Evolutionary conservation across 176 grass and related monocot genomes (phyloP).

Genomic region (Luzula sylvatica): DNA sequence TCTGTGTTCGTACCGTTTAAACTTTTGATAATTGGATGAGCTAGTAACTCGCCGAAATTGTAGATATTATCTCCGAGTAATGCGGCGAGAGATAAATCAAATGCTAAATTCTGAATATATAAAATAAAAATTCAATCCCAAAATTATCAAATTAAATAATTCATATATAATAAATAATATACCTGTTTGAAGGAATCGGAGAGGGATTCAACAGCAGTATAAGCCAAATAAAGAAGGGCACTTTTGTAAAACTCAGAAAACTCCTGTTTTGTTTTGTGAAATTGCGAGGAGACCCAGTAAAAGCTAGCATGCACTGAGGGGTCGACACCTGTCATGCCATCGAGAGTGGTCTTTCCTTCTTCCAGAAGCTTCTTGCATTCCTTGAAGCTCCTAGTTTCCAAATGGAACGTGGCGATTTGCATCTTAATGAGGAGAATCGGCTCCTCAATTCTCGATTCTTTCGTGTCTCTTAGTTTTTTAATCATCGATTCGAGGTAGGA

Average conservation of each 20-base stretch:
- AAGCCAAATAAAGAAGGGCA: constrained; percentile 86
- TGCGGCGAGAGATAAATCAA: constrained; percentile 81
- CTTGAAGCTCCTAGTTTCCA: constrained; percentile 64
- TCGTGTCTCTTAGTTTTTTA: constrained; percentile 54
- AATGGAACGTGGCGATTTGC: constrained; percentile 73
- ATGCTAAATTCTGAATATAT: constrained; percentile 59
- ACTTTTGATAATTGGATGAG: constrained; percentile 95
- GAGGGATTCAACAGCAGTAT: constrained; percentile 72
- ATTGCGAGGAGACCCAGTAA: constrained; percentile 86
- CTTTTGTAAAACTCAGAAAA: constrained; percentile 88
- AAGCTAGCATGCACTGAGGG: constrained; percentile 70
- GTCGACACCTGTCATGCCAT: constrained; percentile 87
- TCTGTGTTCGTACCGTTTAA: constrained; percentile 78
- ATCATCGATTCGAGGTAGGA: constrained; percentile 62
- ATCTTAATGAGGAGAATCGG: constrained; percentile 77
- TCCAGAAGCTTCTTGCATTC: constrained; percentile 85
- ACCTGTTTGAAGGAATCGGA: constrained; percentile 81
- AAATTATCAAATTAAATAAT: too few species aligned
- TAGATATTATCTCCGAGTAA: constrained; percentile 91
- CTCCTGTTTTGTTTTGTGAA: constrained; percentile 66
- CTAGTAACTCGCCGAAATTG: constrained; percentile 85
- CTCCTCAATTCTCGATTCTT: constrained; percentile 52
- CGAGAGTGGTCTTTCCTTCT: constrained; percentile 60
- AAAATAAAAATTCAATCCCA: too few species aligned
- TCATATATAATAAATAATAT: constrained; percentile 9